Evolutionary conservation across 31 red algal genomes (phyloP), one percentile per base, ranked within the genome.

Genomic region (Endocladia muricata): DNA sequence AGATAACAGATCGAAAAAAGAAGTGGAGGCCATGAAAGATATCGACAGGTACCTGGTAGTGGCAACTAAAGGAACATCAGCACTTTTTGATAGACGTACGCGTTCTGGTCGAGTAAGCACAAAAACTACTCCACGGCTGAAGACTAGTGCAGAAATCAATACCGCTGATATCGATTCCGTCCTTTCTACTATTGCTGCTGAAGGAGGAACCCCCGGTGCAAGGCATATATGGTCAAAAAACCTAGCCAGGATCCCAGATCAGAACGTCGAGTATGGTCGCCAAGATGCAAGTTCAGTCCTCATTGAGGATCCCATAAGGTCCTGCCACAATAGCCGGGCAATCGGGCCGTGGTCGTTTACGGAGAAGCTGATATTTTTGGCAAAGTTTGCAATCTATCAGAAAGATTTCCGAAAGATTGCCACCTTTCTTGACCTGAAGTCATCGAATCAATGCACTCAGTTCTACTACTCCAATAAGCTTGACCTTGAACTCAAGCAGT

Each of bases 201-300:
- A 84, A 48, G 90, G 93, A 37, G 93, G 93, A 8, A 96, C 93
- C 25, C 82, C 93, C 19, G 88, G 88, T 28, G 76, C 73, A 11
- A 79, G 68, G 43, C 68, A 49, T n/a, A 69, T 83, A 25, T 96
- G 93, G 93, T 54, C 62, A 1, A 75, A 78, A 39, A 86, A 75
- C 26, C 78, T 96, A 5, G 93, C 93, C 8, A 32, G 37, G 3
- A 84, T 96, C 41, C 93, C 93, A 4, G 77, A 78, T 52, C 93
- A 96, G 55, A 82, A 84, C 40, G 11, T 22, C 37, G n/a, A 2
- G 2, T 15, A 17, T 21, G 13, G 47, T 8, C 86, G 81, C 0
- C 38, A 28, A 43, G 86, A 69, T 28, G 52, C 69, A 26, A 71
- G 79, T 30, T 76, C 69, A 29, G 88, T 81, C 23, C 57, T 29